Conservation (phyloP, 768 basidiomycete genomes). For the Kwoniella newhampshirensis region DNA sequence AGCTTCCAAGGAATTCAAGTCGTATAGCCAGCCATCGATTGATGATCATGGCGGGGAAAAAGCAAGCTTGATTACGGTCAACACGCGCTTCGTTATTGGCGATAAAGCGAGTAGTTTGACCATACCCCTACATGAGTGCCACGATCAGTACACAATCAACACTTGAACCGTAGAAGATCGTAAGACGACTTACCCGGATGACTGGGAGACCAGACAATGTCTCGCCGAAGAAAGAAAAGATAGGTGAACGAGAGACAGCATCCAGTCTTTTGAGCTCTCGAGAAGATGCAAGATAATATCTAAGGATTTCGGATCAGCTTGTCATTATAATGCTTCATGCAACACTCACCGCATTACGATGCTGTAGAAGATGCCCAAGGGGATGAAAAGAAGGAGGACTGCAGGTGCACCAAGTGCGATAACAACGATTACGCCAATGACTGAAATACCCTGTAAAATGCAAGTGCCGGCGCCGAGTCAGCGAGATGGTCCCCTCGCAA, state of each 20-base stretch:
- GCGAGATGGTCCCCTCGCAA: slow-evolving; percentile 50
- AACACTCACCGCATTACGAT: slow-evolving; percentile 70
- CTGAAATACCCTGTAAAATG: slow-evolving; percentile 29
- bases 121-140: slow-evolving; percentile 45
- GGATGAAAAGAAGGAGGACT: slow-evolving; percentile 72
- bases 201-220: slow-evolving; percentile 44
- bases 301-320: slow-evolving; percentile 42
- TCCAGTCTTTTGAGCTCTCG: slow-evolving; percentile 54
- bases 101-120: slow-evolving; percentile 49
- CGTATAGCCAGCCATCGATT: slow-evolving; percentile 73
- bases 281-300: slow-evolving; percentile 62
- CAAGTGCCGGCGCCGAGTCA: background rate
- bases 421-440: slow-evolving; percentile 58
- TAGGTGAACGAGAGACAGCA: slow-evolving; percentile 76
- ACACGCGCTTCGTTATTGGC: slow-evolving; percentile 59
- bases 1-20: slow-evolving; percentile 77
- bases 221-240: slow-evolving; percentile 65
- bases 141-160: too few relatives aligned
- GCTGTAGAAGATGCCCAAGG: slow-evolving; percentile 75
- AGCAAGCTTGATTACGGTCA: slow-evolving; percentile 81
- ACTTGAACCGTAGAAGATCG: too few relatives aligned
- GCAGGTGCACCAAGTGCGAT: slow-evolving; percentile 79
- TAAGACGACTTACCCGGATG: slow-evolving; percentile 43
- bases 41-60: slow-evolving; percentile 63
- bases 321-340: background rate